Evolutionary conservation across 2,329 filamentous ascomycete species (phyloP).

Genomic region (Nemania diffusa): DNA sequence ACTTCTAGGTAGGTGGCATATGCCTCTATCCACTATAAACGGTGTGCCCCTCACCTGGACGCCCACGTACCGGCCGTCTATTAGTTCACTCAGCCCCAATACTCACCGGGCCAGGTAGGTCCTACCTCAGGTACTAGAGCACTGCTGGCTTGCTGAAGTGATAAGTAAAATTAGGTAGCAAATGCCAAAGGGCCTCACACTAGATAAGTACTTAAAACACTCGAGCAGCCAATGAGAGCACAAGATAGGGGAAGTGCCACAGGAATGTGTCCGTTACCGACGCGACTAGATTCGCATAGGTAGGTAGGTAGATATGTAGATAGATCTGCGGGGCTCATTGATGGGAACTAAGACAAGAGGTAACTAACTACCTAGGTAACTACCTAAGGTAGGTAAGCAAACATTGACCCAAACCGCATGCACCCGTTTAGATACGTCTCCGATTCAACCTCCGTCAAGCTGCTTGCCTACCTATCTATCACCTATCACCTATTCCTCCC

Average conservation of each 20-base stretch:
- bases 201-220: not conserved
- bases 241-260: conserved; percentile 20
- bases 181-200: conserved; percentile 21
- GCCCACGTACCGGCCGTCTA: conserved; percentile 13
- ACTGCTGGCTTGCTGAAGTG: conserved; percentile 19
- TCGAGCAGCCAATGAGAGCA: not conserved
- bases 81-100: conserved; percentile 21
- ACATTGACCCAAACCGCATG: conserved; percentile 18
- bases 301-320: conserved; percentile 10
- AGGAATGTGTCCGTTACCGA: not conserved
- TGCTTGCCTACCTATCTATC: not conserved
- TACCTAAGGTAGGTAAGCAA: conserved; percentile 10
- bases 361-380: too few relatives aligned
- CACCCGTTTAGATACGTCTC: conserved; percentile 6
- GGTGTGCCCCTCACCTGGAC: conserved; percentile 21
- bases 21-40: conserved; percentile 25
- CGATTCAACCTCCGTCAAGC: conserved; percentile 22
- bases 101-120: conserved; percentile 14
- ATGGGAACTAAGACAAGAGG: conserved; percentile 1
- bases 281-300: not conserved
- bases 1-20: conserved; percentile 1
- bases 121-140: not conserved
- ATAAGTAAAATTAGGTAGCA: conserved; percentile 27
- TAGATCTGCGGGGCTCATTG: conserved; percentile 25
- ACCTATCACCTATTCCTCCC: not conserved